Base-by-base conservation (phyloP, 495 filamentous ascomycete genomes). In the Neurospora sp. region DNA sequence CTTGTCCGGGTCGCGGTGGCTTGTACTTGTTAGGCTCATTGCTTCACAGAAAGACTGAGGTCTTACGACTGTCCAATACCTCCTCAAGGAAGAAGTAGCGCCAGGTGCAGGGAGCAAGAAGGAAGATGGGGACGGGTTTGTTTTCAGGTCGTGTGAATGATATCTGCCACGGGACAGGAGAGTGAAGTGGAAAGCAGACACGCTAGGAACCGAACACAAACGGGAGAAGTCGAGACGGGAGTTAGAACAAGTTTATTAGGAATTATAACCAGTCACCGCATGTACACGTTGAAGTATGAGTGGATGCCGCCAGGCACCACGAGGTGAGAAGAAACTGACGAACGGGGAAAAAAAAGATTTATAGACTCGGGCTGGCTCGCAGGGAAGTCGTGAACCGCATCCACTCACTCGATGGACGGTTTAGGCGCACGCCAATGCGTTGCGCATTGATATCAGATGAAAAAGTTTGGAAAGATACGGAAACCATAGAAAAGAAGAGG, bases 1-100 rank as follows among this genome's bases (percentile, higher is more conserved):
- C 74, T 86, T 85, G 80, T 87, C 84, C 69, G 86, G 86, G 73
- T 89, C 85, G 78, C 86, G 87, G 70, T 79, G 83, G 54, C 79
- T 79, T 80, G 76, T 81, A 74, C 75, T 80, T 74, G 79, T 81
- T 79, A 83, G 80, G 78, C 80, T 74, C 85, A 86, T 86, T 79
- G 83, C 78, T 82, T 81, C 76, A 60, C 62, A 39, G 77, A 70
- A 79, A 77, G 75, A 74, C 76, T 74, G 75, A 75, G 73, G 54
- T 76, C 79, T 80, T 81, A 81, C 79, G 78, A 77, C 78, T 79
- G 39, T 69, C 38, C 37, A 46, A 23, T 40, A 39, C 18, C 37
- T 66, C 75, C 54, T 70, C 60, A 35, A 35, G 77, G 74, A 44
- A 69, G 71, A 72, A 72, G 54, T 18, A 66, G 27, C 8, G 27